Percentiles rank a stretch among this genome's conserved stretches.
phyloP scores from a whole-genome alignment of 108 stramenopile genomes.

The Pseudonitzschia delicatissima region DNA sequence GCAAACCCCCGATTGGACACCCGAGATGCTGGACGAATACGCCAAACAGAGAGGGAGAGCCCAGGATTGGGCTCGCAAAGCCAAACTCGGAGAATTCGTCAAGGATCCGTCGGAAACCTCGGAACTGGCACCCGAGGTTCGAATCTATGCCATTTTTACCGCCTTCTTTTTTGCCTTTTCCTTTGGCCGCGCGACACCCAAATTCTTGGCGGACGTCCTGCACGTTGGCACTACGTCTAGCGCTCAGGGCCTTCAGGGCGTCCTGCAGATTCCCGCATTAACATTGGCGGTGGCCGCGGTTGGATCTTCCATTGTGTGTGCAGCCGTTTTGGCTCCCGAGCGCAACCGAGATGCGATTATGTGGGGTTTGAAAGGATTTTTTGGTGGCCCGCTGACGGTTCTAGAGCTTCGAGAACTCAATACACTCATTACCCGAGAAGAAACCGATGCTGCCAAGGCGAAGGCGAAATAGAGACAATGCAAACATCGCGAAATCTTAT shows the following conservation, averaged over 20 bases:
- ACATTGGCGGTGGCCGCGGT: conserved; percentile 50
- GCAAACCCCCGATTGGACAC: conserved; percentile 74
- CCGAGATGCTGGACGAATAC: conserved; percentile 72
- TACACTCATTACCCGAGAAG: conserved; percentile 42
- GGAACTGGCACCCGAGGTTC: conserved; percentile 43
- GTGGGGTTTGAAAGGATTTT: conserved; percentile 71
- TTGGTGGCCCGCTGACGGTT: conserved; percentile 73
- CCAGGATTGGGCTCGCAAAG: conserved; percentile 66
- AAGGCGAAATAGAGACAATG: background rate
- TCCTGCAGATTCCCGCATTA: conserved; percentile 47
- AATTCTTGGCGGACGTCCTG: conserved; percentile 39
- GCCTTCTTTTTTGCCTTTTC: conserved; percentile 53
- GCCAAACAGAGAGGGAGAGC: conserved; percentile 59
- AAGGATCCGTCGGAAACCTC: conserved; percentile 64
- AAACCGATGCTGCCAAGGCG: conserved; percentile 17
- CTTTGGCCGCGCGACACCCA: conserved; percentile 64
- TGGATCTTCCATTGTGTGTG: conserved; percentile 51
- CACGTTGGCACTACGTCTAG: background rate
- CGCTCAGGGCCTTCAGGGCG: conserved; percentile 9
- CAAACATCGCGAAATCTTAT: too few relatives aligned
- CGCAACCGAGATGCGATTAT: conserved; percentile 49
- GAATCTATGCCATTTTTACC: conserved; percentile 46
- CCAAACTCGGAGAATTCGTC: conserved; percentile 60
- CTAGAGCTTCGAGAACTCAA: conserved; percentile 46
- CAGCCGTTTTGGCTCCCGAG: conserved; percentile 40